Evolutionary conservation across 345 rosid genomes (phyloP), one percentile per base, ranked within the genome.

Genomic region (Ceriops tagal): DNA sequence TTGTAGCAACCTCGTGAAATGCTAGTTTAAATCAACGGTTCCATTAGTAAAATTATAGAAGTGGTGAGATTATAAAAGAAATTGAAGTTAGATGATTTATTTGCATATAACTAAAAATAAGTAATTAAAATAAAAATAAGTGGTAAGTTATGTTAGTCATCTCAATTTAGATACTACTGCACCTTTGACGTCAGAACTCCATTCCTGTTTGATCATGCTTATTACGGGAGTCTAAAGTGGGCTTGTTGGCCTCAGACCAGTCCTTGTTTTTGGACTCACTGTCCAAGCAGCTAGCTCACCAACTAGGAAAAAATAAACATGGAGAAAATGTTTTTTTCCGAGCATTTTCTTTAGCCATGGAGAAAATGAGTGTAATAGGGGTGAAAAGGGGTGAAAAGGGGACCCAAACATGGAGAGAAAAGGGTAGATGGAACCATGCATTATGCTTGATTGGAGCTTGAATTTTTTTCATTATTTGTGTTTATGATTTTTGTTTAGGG

Each of bases 311-410:
- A 39, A 86, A 90, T 55, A 84, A 83, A 75, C 68, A 76, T 13
- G 85, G 56, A 70, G 24, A 24, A 24, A 24, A 24, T 24, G 6
- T 34, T 34, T 92, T 90, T 69, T 87, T 85, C 31, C 87, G 73
- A 62, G 90, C 84, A 64, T 92, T 90, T 82, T 68, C 84, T 4
- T 76, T 31, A 1, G 92, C 98, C 7, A 89, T 89, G 90, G 96
- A 87, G 59, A 89, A 87, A 73, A 87, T 90, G 97, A 89, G 96
- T 18, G 83, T 82, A 2, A 84, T 85, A 46, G 93, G 91, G 28
- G 88, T 93, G 15, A 89, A 93, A 73, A 46, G 93, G 91, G 28
- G 88, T 93, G 15, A 89, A 93, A 73, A 82, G 82, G 21, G 95
- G 92, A 62, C 82, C 66, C 59, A 83, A 32, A 71, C 89, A 87